phyloP scores from a whole-genome alignment of 805 yeast species.

The Candida andamanensis region DNA sequence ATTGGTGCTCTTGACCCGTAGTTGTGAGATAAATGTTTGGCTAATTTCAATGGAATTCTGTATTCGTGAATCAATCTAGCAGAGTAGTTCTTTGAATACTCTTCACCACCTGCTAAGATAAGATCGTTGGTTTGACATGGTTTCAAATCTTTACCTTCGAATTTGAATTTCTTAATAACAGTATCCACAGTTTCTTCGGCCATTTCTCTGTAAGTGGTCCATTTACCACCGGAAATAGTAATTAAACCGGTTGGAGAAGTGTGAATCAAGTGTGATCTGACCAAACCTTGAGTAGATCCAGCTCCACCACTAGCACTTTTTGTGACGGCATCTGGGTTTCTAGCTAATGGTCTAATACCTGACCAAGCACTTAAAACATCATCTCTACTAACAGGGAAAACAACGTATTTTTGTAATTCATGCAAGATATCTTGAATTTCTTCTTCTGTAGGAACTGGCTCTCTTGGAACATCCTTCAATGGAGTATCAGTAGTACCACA shows the following conservation, averaged over 20 bases:
- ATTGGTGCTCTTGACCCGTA: constrained; percentile 89
- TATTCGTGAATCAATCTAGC: constrained; percentile 79
- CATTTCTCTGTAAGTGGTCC: constrained; percentile 98
- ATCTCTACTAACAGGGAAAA: constrained; percentile 80
- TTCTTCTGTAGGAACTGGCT: constrained; percentile 81
- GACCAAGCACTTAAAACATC: constrained; percentile 96
- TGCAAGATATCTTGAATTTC: constrained; percentile 83
- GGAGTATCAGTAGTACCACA: constrained; percentile 98
- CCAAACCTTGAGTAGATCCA: constrained; percentile 76
- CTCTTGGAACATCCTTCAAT: constrained; percentile 59
- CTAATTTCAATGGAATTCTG: constrained; percentile 64
- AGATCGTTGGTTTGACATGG: constrained; percentile 52
- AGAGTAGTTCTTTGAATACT: constrained; percentile 66
- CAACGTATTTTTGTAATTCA: constrained; percentile 86
- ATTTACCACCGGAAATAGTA: constrained; percentile 94
- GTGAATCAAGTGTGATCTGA: constrained; percentile 80
- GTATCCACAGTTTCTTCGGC: constrained; percentile 88
- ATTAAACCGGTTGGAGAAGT: constrained; percentile 70
- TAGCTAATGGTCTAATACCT: constrained; percentile 91
- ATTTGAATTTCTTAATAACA: constrained; percentile 47
- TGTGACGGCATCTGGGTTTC: constrained; percentile 75
- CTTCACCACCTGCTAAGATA: constrained; percentile 75
- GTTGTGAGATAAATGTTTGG: constrained; percentile 77
- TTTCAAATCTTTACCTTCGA: constrained; percentile 24
- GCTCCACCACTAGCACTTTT: constrained; percentile 41